Conservation (phyloP, 2,329 filamentous ascomycete species). For the Microdochium trichocladiopsis region DNA sequence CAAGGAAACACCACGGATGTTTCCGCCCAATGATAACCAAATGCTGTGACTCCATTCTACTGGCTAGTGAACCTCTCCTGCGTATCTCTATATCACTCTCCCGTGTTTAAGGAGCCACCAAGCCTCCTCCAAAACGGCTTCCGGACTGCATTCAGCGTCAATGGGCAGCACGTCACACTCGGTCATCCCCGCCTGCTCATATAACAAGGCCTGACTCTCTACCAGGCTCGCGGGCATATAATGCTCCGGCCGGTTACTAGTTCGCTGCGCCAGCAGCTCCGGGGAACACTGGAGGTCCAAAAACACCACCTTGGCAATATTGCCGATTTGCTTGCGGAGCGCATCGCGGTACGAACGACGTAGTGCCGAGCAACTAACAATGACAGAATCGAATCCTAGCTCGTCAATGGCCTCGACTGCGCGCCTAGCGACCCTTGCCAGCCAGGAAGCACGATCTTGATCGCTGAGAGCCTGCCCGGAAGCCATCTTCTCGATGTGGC, state of each 20-base stretch:
- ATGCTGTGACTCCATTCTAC: too few relatives aligned
- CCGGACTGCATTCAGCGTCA: not conserved
- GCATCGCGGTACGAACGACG: constrained; percentile 22
- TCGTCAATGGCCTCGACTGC: constrained; percentile 16
- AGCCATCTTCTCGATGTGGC: constrained; percentile 15
- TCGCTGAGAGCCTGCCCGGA: constrained; percentile 20
- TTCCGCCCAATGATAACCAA: too few relatives aligned
- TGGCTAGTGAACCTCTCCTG: too few relatives aligned
- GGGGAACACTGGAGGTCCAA: constrained; percentile 23
- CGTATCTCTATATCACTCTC: not conserved
- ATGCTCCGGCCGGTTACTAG: not conserved
- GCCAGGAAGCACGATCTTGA: constrained; percentile 22
- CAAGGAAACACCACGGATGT: too few relatives aligned
- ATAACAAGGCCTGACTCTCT: not conserved
- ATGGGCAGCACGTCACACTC: not conserved
- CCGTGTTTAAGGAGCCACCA: not conserved
- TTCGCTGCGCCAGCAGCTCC: not conserved
- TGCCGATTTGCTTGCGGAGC: constrained; percentile 14
- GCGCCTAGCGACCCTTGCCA: constrained; percentile 15
- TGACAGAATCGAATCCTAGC: constrained; percentile 15
- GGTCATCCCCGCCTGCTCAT: not conserved
- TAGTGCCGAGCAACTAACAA: constrained; percentile 32
- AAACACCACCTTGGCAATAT: constrained; percentile 18
- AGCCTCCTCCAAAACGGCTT: not conserved
- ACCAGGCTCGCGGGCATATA: not conserved